A percentile compares a stretch with the other conserved stretches of the same genome.
These are phyloP conservation scores for Teunomyces aglyptinius DNA, from an alignment of 805 yeast genomes.

Conservation along the genomic window DNA sequence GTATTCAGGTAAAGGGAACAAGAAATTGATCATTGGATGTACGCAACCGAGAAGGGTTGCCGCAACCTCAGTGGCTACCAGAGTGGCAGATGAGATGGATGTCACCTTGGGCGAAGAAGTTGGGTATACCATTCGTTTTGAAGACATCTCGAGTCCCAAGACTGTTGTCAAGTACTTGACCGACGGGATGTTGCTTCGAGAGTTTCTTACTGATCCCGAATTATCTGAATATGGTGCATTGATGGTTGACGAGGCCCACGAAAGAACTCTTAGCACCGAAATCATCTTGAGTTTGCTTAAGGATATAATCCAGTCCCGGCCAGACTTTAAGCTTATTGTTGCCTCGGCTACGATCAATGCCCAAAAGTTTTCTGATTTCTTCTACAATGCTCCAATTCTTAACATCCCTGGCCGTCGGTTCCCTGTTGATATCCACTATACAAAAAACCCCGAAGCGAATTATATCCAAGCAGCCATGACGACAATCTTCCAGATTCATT, in stretches of 20 bases:
- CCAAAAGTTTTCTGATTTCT: constrained; percentile 76
- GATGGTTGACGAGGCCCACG: constrained; percentile 97
- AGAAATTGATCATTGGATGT: constrained; percentile 61
- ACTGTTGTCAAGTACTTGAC: constrained; percentile 89
- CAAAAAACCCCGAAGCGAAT: constrained; percentile 86
- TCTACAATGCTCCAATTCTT: constrained; percentile 80
- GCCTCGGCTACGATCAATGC: constrained; percentile 97
- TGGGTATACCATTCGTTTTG: constrained; percentile 88
- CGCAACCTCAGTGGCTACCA: constrained; percentile 82
- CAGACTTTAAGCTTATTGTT: constrained; percentile 71
- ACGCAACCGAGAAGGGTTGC: constrained; percentile 97
- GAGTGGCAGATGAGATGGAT: constrained; percentile 90
- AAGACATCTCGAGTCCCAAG: constrained; percentile 59
- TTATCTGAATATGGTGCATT: constrained; percentile 69
- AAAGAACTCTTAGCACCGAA: constrained; percentile 91
- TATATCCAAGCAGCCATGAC: constrained; percentile 86
- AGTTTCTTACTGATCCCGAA: constrained; percentile 74
- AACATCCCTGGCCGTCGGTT: constrained; percentile 90
- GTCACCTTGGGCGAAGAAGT: constrained; percentile 80
- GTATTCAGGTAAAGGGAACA: constrained; percentile 48
- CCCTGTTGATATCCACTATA: constrained; percentile 84
- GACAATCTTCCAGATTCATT: constrained; percentile 84
- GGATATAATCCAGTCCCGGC: constrained; percentile 58
- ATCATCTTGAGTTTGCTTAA: constrained; percentile 75
- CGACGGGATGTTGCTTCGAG: constrained; percentile 91